Base-by-base conservation (phyloP, 2,329 filamentous ascomycete genomes). In the Verticillium zaregamsianum region DNA sequence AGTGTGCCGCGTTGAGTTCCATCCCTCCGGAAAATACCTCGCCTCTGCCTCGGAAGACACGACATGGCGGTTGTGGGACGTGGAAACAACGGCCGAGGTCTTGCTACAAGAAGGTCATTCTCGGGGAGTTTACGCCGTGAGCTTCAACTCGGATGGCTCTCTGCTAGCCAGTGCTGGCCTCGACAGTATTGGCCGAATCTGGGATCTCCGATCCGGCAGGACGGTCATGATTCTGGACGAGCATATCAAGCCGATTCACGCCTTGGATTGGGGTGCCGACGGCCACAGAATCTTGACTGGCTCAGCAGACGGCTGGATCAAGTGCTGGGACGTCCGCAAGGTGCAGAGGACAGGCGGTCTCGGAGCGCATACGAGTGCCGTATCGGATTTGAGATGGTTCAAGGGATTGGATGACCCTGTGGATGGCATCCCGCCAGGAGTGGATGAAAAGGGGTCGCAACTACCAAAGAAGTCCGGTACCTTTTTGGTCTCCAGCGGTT, bases 321-420 rank as follows among this genome's bases (percentile, higher is more conserved):
- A 97, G 76, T 97, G 94, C 77, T 99, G 95, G 95, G 95, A 99
- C 72, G 83, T 99, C 59, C 88, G 95, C 55, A 94, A 95, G 69
- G 93, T 98, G 57, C 86, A 90, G 68, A 88, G 89, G 65, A 89
- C 86, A 0, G 94, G 92, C 14, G 91, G 90, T 20, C 90, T 99
- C 56, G 95, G 94, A 57, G 94, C 95, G 7, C 95, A 99, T 74
- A 90, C 87, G 58, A 94, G 92, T 66, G 90, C 95, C 37, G 93
- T 99, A 8, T 95, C 93, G 1, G 95, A 99, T 74, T 78, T 99
- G 65, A 84, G 93, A 65, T 98, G 95, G 92, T 98, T 90, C 79
- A 96, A 95, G 74, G 94, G 95, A 2, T 79, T 85, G 2, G 93
- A 97, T 71, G 90, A 91, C 58, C 86, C 89, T 3, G 76, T 89